A percentile compares a stretch with the other conserved stretches of the same genome.
phyloP scores from a whole-genome alignment of 371 early-diverging fungal genomes.

The Syncephalis plumigaleata region DNA sequence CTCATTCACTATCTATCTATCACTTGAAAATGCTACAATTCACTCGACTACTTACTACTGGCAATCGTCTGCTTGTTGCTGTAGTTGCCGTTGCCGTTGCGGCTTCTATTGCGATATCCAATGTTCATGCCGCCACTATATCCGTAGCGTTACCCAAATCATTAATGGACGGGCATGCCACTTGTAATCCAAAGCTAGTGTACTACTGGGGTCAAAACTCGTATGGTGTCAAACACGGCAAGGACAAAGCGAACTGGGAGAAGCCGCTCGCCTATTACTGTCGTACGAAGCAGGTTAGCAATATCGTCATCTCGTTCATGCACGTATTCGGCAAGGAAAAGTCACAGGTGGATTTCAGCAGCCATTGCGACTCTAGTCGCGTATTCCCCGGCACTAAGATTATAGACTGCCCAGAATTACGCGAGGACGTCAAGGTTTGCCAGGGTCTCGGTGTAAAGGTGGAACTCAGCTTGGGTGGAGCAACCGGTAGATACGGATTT shows the following conservation, averaged over 20 bases:
- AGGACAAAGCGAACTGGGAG: constrained; percentile 8
- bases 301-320: constrained; percentile 41
- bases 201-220: constrained; percentile 36
- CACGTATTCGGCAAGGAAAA: constrained; percentile 29
- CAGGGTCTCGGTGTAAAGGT: constrained; percentile 43
- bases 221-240: constrained; percentile 6
- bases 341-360: constrained; percentile 19
- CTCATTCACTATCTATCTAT: too few species aligned
- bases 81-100: too few species aligned
- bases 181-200: constrained; percentile 18
- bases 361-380: constrained; percentile 23
- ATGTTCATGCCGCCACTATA: too few species aligned
- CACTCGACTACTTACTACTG: too few species aligned
- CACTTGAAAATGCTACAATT: too few species aligned
- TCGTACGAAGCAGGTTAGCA: constrained; percentile 27
- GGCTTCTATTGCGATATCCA: too few species aligned
- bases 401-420: constrained; percentile 35
- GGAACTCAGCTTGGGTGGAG: constrained; percentile 48
- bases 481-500: constrained; percentile 36
- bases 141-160: too few species aligned
- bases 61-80: too few species aligned
- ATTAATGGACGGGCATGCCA: too few species aligned
- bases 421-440: constrained; percentile 36
- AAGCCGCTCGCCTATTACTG: constrained; percentile 36
- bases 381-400: constrained; percentile 23